Evolutionary conservation across 108 stramenopile species (phyloP).

Genomic region (Fistulifera solaris): DNA sequence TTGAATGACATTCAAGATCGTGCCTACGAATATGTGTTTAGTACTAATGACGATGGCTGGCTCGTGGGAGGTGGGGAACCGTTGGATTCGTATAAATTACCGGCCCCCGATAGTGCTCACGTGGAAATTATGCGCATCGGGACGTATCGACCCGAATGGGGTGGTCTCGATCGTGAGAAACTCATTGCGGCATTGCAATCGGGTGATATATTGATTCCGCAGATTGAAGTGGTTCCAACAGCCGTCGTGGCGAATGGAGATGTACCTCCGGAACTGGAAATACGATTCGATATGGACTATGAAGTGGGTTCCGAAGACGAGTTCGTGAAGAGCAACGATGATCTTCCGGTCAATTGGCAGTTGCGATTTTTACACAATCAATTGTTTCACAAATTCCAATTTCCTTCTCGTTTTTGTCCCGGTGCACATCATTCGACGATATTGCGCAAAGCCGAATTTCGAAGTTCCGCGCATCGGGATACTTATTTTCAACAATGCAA

Average conservation of each 20-base stretch:
- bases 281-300: constrained; percentile 81
- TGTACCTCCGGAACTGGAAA: constrained; percentile 72
- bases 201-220: constrained; percentile 74
- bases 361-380: constrained; percentile 84
- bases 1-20: constrained; percentile 57
- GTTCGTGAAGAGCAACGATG: constrained; percentile 12
- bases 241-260: constrained; percentile 77
- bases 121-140: constrained; percentile 85
- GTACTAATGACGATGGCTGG: constrained; percentile 88
- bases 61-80: constrained; percentile 83
- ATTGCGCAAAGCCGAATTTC: constrained; percentile 79
- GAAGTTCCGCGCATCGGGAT: constrained; percentile 31
- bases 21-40: constrained; percentile 54
- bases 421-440: constrained; percentile 85
- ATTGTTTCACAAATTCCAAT: constrained; percentile 60
- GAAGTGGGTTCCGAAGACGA: constrained; percentile 18
- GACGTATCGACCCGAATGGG: constrained; percentile 73
- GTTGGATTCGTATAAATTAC: constrained; percentile 69
- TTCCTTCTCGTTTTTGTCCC: constrained; percentile 73
- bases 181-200: constrained; percentile 50
- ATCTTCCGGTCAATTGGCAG: constrained; percentile 71
- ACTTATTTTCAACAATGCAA: constrained; percentile 45
- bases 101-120: constrained; percentile 76
- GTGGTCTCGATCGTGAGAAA: constrained; percentile 57
- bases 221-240: constrained; percentile 79